These are phyloP conservation scores for Bathelium albidoporum DNA, from an alignment of 495 filamentous ascomycete genomes.

Conservation along the genomic window DNA sequence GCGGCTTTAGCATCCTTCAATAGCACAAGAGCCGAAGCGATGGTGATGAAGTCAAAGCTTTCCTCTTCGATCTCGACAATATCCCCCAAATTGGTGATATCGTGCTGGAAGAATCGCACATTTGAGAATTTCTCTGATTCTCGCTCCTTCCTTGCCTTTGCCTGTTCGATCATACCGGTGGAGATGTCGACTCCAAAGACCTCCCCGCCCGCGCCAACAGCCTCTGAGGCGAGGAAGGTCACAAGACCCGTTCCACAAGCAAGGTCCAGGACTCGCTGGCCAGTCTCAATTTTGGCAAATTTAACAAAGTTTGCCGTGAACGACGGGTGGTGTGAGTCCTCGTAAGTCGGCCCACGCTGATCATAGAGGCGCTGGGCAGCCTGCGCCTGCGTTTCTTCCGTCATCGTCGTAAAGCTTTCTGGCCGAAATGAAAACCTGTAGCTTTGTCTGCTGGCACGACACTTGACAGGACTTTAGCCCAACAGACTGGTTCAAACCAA, in stretches of 20 bases:
- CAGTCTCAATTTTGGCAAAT: slow-evolving; percentile 17
- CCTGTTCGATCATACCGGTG: slow-evolving; percentile 29
- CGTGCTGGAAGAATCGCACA: slow-evolving; percentile 28
- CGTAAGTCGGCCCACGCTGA: slow-evolving; percentile 14
- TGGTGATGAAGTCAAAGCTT: slow-evolving; percentile 31
- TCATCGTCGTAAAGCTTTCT: neutral
- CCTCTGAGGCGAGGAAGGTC: slow-evolving; percentile 26
- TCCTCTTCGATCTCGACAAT: slow-evolving; percentile 16
- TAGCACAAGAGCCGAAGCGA: slow-evolving; percentile 30
- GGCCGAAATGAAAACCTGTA: no score
- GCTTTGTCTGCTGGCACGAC: neutral
- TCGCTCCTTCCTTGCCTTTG: slow-evolving; percentile 20
- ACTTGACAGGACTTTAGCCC: neutral
- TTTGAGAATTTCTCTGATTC: slow-evolving; percentile 18
- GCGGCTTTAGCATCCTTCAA: slow-evolving; percentile 25
- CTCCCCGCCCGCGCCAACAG: slow-evolving; percentile 26
- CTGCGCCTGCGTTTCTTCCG: slow-evolving; percentile 11
- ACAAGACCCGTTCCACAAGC: slow-evolving; percentile 38
- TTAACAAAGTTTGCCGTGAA: slow-evolving; percentile 19
- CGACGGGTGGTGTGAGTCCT: slow-evolving; percentile 20
- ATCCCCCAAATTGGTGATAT: slow-evolving; percentile 30
- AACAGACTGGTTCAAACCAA: neutral
- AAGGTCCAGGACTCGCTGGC: slow-evolving; percentile 34
- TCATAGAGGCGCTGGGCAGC: slow-evolving; percentile 20
- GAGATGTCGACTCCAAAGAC: slow-evolving; percentile 38